Evolutionary conservation across 2,329 filamentous ascomycete species (phyloP).

Genomic region (Aspergillus felis): DNA sequence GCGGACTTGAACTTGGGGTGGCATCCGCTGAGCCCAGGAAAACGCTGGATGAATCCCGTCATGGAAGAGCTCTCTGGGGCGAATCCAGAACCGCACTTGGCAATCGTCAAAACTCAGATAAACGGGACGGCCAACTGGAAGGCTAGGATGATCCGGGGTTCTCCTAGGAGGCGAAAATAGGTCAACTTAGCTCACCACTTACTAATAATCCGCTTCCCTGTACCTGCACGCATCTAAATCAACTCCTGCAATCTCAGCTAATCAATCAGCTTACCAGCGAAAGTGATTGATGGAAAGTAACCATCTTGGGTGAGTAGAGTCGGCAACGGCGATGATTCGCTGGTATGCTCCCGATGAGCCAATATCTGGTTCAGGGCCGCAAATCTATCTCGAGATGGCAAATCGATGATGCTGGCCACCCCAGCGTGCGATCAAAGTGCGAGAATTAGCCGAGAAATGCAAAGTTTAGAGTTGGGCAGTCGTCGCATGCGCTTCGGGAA

Average conservation of each 20-base stretch:
- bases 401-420: background rate
- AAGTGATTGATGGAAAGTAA: background rate
- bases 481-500: background rate
- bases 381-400: background rate
- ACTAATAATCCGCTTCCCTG: background rate
- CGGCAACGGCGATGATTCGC: background rate
- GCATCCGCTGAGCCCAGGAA: conserved; percentile 1
- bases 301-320: background rate
- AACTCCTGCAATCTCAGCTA: background rate
- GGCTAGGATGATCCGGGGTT: conserved; percentile 3
- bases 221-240: background rate
- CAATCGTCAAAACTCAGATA: background rate
- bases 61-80: background rate
- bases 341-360: background rate
- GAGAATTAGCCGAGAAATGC: background rate
- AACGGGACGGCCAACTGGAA: background rate
- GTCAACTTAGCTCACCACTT: background rate
- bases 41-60: background rate
- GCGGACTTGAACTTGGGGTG: background rate
- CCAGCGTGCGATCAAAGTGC: background rate
- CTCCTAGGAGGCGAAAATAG: conserved; percentile 1
- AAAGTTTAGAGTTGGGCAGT: background rate
- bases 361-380: background rate
- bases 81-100: background rate
- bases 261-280: background rate